Evolutionary conservation across 2,329 filamentous ascomycete species (phyloP), one percentile per base, ranked within the genome.

Genomic region (Rhytidhysteron rufulum): DNA sequence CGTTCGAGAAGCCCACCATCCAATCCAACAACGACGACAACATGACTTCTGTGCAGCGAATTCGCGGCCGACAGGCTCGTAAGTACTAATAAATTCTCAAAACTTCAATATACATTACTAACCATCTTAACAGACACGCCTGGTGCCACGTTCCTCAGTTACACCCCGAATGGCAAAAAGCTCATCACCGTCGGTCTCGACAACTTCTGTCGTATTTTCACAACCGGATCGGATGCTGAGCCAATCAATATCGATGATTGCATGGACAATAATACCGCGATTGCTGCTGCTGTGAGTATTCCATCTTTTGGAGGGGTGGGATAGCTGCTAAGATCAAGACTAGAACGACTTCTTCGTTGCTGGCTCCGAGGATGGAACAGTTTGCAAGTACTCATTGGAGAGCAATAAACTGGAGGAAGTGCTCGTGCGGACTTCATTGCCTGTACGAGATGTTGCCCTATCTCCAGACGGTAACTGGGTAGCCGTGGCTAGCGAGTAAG

Each of bases 291-390:
- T 25, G 78, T 82, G 68, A 24, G 71, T 60, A 16, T 16, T 15
- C 21, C 25, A 13, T 5, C 5, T 11, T 17, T 29, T 31, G 11
- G 19, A n/a, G n/a, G n/a, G 10, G 11, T 16, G 18, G 4, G n/a
- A 20, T 7, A 34, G 11, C 4, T 13, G 43, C 56, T 62, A 43
- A 64, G 37, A 19, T 22, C 16, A 4, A 31, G 7, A 19, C 13
- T 48, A 83, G 79, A 80, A 91, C 58, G 80, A 85, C 44, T 89
- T 86, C 65, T 95, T 96, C 61, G 80, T 97, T 32, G 82, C 88
- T 46, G 93, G 89, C 20, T 87, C 88, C 16, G 91, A 98, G 65
- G 90, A 97, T 68, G 93, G 94, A 58, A 93, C 86, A n/a, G 88
- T 98, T 56, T 95, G 86, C 72, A 81, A 89, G 54, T 98, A 94